Base-by-base conservation (phyloP, 2,329 filamentous ascomycete genomes). In the Epichloe amarillans region DNA sequence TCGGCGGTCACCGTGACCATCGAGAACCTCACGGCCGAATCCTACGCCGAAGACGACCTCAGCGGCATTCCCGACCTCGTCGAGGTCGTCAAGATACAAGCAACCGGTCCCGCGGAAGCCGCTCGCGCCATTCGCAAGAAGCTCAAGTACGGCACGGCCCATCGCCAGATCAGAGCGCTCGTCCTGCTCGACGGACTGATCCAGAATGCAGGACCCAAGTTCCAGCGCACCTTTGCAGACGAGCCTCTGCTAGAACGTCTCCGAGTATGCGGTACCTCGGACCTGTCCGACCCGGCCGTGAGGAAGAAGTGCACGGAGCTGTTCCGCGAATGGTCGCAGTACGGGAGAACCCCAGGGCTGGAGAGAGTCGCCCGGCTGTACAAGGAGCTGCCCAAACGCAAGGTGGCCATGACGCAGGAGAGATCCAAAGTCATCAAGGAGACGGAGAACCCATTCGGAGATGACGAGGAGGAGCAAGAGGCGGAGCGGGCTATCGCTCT, bases 81-180 rank as follows among this genome's bases (percentile, higher is more conserved):
- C 56, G 93, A 98, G 67, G 88, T 93, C 51, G 87, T 98, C 64
- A 85, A 86, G 57, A 81, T 98, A 53, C 93, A 98, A 68, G 76
- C 79, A 26, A 86, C 86, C 6, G 93, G 93, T 0, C 88, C 93
- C 2, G 79, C 81, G 12, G 93, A 98, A 72, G 90, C 90, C 53
- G 88, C 91, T 50, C 82, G 93, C 62, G 90, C 93, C 46, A 79
- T 98, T 60, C 82, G 93, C 54, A 98, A 98, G 79, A 97, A 97
- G 73, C 80, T 98, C 76, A 98, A 98, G 72, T 97, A 98, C 68
- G 93, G 93, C 60, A 95, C 82, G 61, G 76, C 87, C n/a, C 91
- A 97, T 67, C 84, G 89, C 47, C 93, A 98, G 67, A 76, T 97
- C 36, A 82, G 93, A 53, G 86, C 93, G 37, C 77, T 98, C 21